phyloP scores from a whole-genome alignment of 805 yeast species.

The Starmera amethionina region DNA sequence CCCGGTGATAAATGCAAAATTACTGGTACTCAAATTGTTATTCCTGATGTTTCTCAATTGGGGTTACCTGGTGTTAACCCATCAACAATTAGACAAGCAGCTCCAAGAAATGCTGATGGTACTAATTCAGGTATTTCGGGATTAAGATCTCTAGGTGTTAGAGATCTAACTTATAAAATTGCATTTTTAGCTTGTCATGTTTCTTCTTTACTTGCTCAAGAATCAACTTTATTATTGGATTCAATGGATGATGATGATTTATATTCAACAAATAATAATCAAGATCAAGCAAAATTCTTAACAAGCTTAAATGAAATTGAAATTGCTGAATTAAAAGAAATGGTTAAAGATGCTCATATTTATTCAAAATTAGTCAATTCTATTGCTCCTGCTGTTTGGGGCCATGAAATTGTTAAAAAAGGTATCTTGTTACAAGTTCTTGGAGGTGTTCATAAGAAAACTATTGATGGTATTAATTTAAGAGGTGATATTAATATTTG shows the following conservation, averaged over 20 bases:
- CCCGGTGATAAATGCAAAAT: conserved; percentile 95
- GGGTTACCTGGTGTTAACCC: conserved; percentile 96
- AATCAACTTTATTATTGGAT: conserved; percentile 16
- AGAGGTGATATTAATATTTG: conserved; percentile 97
- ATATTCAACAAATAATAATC: conserved; percentile 24
- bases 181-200: conserved; percentile 92
- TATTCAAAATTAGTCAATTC: conserved; percentile 80
- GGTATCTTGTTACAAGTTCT: conserved; percentile 81
- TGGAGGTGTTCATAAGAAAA: conserved; percentile 92
- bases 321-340: conserved; percentile 71
- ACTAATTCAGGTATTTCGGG: conserved; percentile 84
- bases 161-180: conserved; percentile 85
- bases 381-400: conserved; percentile 92
- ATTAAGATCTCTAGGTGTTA: conserved; percentile 71
- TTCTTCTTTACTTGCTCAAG: conserved; percentile 40
- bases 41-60: conserved; percentile 89
- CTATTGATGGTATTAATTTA: conserved; percentile 87
- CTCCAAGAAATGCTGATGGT: conserved; percentile 43
- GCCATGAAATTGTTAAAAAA: conserved; percentile 89
- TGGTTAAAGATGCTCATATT: conserved; percentile 84
- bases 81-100: conserved; percentile 60
- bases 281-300: conserved; percentile 61
- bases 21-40: conserved; percentile 89
- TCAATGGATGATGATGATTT: too few species aligned
- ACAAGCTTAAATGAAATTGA: conserved; percentile 74